Conservation (phyloP, 2,329 filamentous ascomycete genomes). For the Myriosclerotinia duriaeana region DNA sequence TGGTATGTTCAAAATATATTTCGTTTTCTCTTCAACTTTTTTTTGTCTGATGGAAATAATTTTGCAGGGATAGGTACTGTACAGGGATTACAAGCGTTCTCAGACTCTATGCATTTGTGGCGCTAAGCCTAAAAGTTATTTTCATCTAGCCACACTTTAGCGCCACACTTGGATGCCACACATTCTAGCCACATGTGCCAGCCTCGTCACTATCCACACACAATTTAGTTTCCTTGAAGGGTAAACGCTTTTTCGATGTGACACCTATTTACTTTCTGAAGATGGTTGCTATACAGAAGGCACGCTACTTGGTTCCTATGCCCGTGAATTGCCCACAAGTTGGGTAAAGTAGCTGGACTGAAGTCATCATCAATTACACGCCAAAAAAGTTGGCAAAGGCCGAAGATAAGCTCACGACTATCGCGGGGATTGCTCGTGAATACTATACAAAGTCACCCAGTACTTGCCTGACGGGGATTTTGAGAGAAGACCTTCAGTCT, state of each 20-base stretch:
- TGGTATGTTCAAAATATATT: not conserved
- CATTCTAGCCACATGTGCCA: no score
- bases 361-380: not conserved
- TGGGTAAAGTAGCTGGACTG: not conserved
- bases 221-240: not conserved
- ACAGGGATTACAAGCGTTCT: not conserved
- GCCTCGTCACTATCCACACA: not conserved
- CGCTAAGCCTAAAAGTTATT: no score
- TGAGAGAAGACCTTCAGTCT: not conserved
- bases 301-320: no score
- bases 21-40: constrained; percentile 19
- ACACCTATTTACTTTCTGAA: not conserved
- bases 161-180: no score
- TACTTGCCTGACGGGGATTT: not conserved
- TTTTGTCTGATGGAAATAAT: constrained; percentile 16
- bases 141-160: no score
- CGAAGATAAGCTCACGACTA: not conserved
- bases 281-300: not conserved
- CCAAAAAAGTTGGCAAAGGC: not conserved
- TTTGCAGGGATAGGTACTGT: not conserved
- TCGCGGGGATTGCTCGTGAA: not conserved
- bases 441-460: not conserved
- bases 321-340: not conserved
- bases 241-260: not conserved
- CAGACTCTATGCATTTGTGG: no score